Conservation (phyloP, 2,329 filamentous ascomycete genomes). For the Cytospora leucostoma region DNA sequence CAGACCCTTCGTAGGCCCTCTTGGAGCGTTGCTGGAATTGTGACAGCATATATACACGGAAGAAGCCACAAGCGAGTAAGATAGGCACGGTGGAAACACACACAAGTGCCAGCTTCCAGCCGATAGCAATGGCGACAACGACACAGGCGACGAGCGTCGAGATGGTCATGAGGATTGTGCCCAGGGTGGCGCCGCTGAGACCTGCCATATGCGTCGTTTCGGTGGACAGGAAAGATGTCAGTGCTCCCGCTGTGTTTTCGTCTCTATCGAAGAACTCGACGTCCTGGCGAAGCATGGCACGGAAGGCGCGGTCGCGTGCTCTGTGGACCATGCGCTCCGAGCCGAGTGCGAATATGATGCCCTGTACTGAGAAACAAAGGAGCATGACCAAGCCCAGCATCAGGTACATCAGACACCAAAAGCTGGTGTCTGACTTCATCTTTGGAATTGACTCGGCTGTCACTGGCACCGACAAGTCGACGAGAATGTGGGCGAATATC, state of each 20-base stretch:
- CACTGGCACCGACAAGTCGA: conserved; percentile 60
- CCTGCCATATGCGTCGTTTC: conserved; percentile 88
- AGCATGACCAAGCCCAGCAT: conserved; percentile 78
- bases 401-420: conserved; percentile 87
- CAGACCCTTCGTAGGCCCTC: conserved; percentile 75
- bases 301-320: conserved; percentile 80
- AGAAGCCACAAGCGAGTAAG: conserved; percentile 43
- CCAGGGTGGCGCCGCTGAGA: conserved; percentile 82
- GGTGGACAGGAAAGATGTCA: conserved; percentile 86
- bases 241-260: conserved; percentile 83
- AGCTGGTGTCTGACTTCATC: conserved; percentile 72
- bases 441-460: conserved; percentile 52
- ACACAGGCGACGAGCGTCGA: conserved; percentile 80
- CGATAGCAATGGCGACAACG: conserved; percentile 45
- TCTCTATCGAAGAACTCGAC: conserved; percentile 89
- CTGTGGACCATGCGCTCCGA: conserved; percentile 85
- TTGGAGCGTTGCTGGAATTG: conserved; percentile 79
- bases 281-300: conserved; percentile 87
- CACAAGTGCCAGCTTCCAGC: conserved; percentile 48
- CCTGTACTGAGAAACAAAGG: conserved; percentile 67
- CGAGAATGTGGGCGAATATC: conserved; percentile 88
- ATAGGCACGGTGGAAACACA: conserved; percentile 44
- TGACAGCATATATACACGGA: conserved; percentile 65
- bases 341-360: conserved; percentile 76
- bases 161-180: conserved; percentile 77